Percentiles rank a stretch among this genome's conserved stretches.
Evolutionary conservation across 345 rosid species (phyloP).

Genomic region (Boechera divaricarpa): DNA sequence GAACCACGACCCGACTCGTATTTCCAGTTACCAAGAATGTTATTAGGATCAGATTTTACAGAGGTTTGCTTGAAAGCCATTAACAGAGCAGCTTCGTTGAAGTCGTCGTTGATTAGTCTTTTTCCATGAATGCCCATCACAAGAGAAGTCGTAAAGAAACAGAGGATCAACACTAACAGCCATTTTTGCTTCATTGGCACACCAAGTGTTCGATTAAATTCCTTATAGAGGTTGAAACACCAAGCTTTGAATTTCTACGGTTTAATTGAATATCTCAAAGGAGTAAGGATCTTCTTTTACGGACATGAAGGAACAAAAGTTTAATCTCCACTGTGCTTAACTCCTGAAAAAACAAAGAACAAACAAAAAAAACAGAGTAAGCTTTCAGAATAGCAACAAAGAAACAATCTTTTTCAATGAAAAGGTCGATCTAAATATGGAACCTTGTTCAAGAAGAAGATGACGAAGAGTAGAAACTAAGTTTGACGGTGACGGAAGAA

Average conservation of each 20-base stretch:
- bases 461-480: slow-evolving; percentile 28
- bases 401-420: background rate
- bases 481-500: slow-evolving; percentile 26
- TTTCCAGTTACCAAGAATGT: slow-evolving; percentile 61
- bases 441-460: slow-evolving; percentile 36
- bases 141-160: slow-evolving; percentile 1
- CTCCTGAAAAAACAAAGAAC: background rate
- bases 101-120: slow-evolving; percentile 8
- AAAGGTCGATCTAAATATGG: background rate
- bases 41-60: slow-evolving; percentile 64
- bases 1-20: slow-evolving; percentile 46
- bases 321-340: background rate
- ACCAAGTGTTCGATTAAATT: slow-evolving; percentile 19
- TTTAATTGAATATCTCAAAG: slow-evolving; percentile 1
- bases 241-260: background rate
- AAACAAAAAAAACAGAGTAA: slow-evolving; percentile 3
- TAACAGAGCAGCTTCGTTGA: slow-evolving; percentile 50
- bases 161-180: slow-evolving; percentile 30
- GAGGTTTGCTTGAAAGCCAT: slow-evolving; percentile 71
- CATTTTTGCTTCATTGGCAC: slow-evolving; percentile 37
- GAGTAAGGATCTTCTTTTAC: slow-evolving; percentile 14
- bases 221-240: slow-evolving; percentile 4
- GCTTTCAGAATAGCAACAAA: slow-evolving; percentile 1
- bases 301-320: slow-evolving; percentile 5
- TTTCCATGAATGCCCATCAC: slow-evolving; percentile 19